Conservation (phyloP, 305 asterid genomes). For the Plantago coronopus region DNA sequence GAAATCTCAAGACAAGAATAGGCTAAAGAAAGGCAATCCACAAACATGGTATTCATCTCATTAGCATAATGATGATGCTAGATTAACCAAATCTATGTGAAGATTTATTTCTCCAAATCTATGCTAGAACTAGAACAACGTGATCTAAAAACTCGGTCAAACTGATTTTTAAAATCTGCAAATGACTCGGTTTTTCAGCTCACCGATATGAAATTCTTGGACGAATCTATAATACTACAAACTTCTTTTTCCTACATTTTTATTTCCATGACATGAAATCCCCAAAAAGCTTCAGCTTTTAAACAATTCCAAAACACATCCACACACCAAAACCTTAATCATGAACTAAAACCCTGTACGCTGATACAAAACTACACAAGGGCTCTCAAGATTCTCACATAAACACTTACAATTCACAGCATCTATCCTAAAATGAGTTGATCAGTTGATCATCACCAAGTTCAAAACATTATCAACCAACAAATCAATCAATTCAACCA, state of each 20-base stretch:
- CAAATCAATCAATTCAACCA: neutral
- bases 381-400: neutral
- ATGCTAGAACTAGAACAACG: neutral
- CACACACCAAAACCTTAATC: too few species aligned
- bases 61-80: too few species aligned
- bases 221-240: too few species aligned
- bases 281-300: too few species aligned
- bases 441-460: neutral
- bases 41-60: too few species aligned
- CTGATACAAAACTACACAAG: neutral
- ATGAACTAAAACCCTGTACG: too few species aligned
- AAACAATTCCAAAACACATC: too few species aligned
- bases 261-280: neutral
- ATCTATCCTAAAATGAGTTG: neutral
- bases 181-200: too few species aligned
- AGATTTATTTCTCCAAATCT: neutral
- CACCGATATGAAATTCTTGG: neutral
- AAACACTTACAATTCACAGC: neutral
- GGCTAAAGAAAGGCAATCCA: neutral
- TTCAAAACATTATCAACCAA: neutral
- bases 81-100: neutral
- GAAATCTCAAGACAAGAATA: neutral
- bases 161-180: neutral
- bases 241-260: too few species aligned
- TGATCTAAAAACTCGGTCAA: neutral